phyloP scores from a whole-genome alignment of 192 early-diverging fungal genomes.

The Umbelopsis isabellina region DNA sequence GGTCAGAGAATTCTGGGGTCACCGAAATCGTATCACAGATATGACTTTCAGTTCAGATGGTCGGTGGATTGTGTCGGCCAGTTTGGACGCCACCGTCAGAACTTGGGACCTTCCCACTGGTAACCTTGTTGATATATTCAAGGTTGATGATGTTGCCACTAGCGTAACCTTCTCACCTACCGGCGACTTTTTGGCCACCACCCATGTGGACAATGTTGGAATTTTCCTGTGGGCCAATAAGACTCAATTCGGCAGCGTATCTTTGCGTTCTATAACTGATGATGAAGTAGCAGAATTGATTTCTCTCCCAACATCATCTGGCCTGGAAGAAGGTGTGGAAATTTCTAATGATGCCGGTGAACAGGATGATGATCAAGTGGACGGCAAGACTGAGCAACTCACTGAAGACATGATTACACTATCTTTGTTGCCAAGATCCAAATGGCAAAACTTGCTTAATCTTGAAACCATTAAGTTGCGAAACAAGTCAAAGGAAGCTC shows the following conservation, averaged over 20 bases:
- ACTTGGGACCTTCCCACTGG: slow-evolving; percentile 98
- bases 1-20: slow-evolving; percentile 90
- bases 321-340: slow-evolving; percentile 55
- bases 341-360: slow-evolving; percentile 30
- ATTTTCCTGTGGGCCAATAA: slow-evolving; percentile 94
- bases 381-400: slow-evolving; percentile 54
- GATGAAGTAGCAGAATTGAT: slow-evolving; percentile 53
- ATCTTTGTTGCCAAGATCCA: slow-evolving; percentile 77
- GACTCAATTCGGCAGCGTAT: slow-evolving; percentile 75
- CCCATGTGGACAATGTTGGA: slow-evolving; percentile 91
- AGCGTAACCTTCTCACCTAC: slow-evolving; percentile 88
- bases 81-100: slow-evolving; percentile 85
- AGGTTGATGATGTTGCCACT: slow-evolving; percentile 74
- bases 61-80: slow-evolving; percentile 84
- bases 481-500: slow-evolving; percentile 87
- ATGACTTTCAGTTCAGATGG: slow-evolving; percentile 90
- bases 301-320: slow-evolving; percentile 63
- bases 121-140: slow-evolving; percentile 84
- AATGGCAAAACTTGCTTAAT: slow-evolving; percentile 91
- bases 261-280: slow-evolving; percentile 66
- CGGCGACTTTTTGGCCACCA: slow-evolving; percentile 90
- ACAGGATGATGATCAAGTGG: slow-evolving; percentile 30
- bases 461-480: slow-evolving; percentile 91
- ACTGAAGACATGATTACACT: slow-evolving; percentile 87
- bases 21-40: slow-evolving; percentile 86